phyloP scores from a whole-genome alignment of 306 rosid species.

The Prunus davidiana region DNA sequence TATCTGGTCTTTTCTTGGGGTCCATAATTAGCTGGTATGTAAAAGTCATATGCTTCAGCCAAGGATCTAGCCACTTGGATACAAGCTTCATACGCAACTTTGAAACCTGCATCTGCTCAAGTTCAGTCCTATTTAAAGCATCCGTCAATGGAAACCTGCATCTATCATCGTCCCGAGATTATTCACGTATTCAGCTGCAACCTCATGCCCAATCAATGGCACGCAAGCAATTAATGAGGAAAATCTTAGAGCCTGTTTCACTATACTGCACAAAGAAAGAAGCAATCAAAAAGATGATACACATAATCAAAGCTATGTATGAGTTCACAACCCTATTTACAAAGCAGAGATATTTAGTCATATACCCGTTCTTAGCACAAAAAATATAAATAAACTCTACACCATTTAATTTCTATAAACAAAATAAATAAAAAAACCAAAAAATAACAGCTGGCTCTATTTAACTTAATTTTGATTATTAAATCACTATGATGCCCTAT shows the following conservation, averaged over 20 bases:
- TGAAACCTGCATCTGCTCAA: conserved; percentile 93
- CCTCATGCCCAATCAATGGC: conserved; percentile 69
- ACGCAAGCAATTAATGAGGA: conserved; percentile 87
- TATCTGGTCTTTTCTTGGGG: conserved; percentile 86
- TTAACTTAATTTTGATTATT: no score
- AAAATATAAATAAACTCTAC: no score
- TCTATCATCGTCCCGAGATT: conserved; percentile 73
- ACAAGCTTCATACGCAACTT: conserved; percentile 78
- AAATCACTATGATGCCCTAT: no score
- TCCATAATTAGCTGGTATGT: conserved; percentile 77
- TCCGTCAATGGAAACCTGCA: conserved; percentile 10
- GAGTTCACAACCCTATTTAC: no score
- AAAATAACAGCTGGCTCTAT: no score
- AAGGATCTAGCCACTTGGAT: conserved; percentile 72
- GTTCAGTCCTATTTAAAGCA: conserved; percentile 37
- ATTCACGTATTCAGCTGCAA: conserved; percentile 70
- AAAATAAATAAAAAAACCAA: no score
- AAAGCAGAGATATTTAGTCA: no score
- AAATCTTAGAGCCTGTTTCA: conserved; percentile 84
- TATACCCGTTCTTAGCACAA: no score
- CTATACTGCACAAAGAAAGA: conserved; percentile 53
- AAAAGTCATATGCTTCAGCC: conserved; percentile 71
- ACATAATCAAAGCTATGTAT: neutral
- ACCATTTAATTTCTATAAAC: no score
- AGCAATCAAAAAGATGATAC: conserved; percentile 1